Conservation (phyloP, 1,139 yeast species). For the Geotrichum cucujoidarum region DNA sequence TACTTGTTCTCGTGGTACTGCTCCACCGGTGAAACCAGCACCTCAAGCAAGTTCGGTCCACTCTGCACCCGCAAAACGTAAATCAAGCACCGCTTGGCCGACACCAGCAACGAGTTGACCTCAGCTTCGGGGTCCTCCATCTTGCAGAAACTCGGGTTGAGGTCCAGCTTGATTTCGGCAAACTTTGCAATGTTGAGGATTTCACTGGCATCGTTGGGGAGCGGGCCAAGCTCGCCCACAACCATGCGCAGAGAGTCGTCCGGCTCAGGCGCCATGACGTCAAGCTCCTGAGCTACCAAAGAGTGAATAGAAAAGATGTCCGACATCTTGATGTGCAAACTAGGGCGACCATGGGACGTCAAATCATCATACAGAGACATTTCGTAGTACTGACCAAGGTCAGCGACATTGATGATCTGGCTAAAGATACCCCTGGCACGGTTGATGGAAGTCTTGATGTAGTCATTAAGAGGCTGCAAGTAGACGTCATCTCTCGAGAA, state of each 20-base stretch:
- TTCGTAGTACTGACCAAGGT: conserved; percentile 56
- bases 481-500: conserved; percentile 60
- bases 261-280: conserved; percentile 41
- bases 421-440: conserved; percentile 44
- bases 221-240: conserved; percentile 40
- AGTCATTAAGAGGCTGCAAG: conserved; percentile 76
- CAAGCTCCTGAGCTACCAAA: conserved; percentile 50
- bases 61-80: conserved; percentile 79
- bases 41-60: conserved; percentile 65
- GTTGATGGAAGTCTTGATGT: conserved; percentile 49
- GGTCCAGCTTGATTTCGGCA: conserved; percentile 40
- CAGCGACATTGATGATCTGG: conserved; percentile 51
- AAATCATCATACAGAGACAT: conserved; percentile 69
- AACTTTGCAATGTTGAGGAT: conserved; percentile 40
- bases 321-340: conserved; percentile 54
- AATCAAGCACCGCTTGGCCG: conserved; percentile 73
- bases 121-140: conserved; percentile 41
- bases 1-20: conserved; percentile 64
- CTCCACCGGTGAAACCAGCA: conserved; percentile 66
- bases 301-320: conserved; percentile 63
- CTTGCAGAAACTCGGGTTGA: conserved; percentile 40
- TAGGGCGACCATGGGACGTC: conserved; percentile 61
- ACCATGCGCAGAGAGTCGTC: conserved; percentile 57
- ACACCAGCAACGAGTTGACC: conserved; percentile 53
- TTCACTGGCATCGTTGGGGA: conserved; percentile 44